Evolutionary conservation across 768 basidiomycete species (phyloP), one percentile per base, ranked within the genome.

Genomic region (Collybia mongolica): DNA sequence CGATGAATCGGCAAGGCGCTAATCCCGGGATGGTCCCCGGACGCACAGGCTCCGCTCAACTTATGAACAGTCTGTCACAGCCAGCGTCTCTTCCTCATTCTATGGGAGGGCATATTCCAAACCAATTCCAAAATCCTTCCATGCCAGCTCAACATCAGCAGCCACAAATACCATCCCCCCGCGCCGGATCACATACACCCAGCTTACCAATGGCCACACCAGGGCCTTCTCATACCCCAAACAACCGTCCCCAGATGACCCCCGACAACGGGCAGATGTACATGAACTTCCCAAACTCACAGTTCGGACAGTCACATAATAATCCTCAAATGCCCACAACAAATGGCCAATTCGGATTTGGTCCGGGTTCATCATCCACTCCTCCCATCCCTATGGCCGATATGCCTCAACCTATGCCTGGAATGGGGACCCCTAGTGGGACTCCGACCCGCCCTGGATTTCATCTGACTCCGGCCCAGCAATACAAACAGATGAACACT

Each of bases 391-490:
- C 73, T 52, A 69, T 76, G 52, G 54, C 64, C 20, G 83, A 81
- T 48, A 69, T 79, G 48, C 55, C 70, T 12, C 78, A 74, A 52
- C 53, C 72, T n/a, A 71, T 75, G 50, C 55, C 69, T 15, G 62
- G 64, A 39, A 60, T 73, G 40, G 65, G 68, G 32, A 65, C 69
- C 26, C 70, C 61, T 46, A 73, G 67, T 28, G 70, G 71, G 32
- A 65, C 78, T 15, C 58, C 73, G 8, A 71, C 63, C 44, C 78
- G 78, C 22, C 24, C 68, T 5, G 60, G 65, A 6, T 82, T 83
- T 57, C 75, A 75, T 23, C 61, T 75, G 11, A 86, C 85, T 0
- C 84, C 86, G 2, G 82, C 83, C 2, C 86, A 89, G 59, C 79
- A 81, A 48, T 75, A 78, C 53, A 80, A 80, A 48, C 75, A 82